These are phyloP conservation scores for Apiospora phragmitis DNA, from an alignment of 2,329 filamentous ascomycete genomes.

Conservation along the genomic window DNA sequence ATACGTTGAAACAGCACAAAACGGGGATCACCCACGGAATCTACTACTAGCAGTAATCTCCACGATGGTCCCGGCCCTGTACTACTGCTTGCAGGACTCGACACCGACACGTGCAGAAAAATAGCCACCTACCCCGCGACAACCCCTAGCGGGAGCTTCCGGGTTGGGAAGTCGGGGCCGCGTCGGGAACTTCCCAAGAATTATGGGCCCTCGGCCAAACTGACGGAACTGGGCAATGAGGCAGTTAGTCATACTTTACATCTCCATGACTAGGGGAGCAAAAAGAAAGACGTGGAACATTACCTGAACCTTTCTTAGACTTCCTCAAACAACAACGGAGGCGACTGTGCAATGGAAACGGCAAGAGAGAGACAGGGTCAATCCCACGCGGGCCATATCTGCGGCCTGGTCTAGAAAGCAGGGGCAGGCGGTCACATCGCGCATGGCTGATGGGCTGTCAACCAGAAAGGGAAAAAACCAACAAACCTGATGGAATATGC, in stretches of 20 bases:
- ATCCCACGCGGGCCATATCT: not conserved
- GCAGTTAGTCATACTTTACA: not conserved
- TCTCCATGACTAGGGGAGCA: not conserved
- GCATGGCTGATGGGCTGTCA: not conserved
- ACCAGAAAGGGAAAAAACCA: not conserved
- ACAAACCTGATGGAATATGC: not conserved
- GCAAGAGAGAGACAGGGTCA: not conserved
- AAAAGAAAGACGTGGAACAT: not conserved
- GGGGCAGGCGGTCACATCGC: not conserved
- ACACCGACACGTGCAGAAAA: not conserved
- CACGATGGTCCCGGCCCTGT: not conserved
- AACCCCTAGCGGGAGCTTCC: not conserved
- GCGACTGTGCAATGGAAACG: not conserved
- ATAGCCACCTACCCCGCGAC: not conserved
- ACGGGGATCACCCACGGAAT: not conserved
- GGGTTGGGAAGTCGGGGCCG: not conserved
- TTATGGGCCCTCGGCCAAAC: not conserved
- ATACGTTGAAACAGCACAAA: not conserved
- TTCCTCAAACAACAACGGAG: not conserved
- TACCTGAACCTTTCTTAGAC: not conserved
- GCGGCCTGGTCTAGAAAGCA: not conserved
- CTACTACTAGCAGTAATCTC: not conserved
- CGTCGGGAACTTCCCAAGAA: not conserved
- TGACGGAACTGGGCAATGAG: not conserved
- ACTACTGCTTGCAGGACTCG: not conserved